A percentile compares a stretch with the other conserved stretches of the same genome.
Conservation (phyloP, 2,329 filamentous ascomycete species). For the Ascosphaera aggregata region DNA sequence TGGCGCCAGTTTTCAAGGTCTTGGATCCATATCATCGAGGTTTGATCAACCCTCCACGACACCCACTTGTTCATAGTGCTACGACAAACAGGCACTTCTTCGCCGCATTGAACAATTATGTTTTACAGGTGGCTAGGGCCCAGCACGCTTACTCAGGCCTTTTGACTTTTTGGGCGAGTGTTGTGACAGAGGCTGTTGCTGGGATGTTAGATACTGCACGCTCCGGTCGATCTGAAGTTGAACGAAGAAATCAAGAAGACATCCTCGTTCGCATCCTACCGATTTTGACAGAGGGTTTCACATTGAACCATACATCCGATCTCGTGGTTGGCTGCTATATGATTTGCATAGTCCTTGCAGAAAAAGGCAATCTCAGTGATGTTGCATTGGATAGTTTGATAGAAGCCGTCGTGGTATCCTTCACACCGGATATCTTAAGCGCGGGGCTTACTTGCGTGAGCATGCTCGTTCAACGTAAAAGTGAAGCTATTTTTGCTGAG, state of each 20-base stretch:
- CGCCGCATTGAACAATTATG: conserved; percentile 51
- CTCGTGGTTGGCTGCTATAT: conserved; percentile 78
- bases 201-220: conserved; percentile 55
- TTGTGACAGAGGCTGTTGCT: conserved; percentile 66
- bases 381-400: conserved; percentile 64
- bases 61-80: conserved; percentile 63
- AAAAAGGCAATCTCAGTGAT: conserved; percentile 60
- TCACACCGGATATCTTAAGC: conserved; percentile 47
- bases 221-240: conserved; percentile 52
- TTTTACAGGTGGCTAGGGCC: conserved; percentile 46
- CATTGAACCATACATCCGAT: conserved; percentile 51
- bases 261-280: conserved; percentile 44
- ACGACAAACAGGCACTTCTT: conserved; percentile 58
- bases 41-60: conserved; percentile 50
- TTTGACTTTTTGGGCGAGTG: conserved; percentile 73
- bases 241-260: conserved; percentile 60
- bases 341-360: conserved; percentile 64
- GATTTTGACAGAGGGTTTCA: conserved; percentile 53
- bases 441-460: conserved; percentile 59
- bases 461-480: conserved; percentile 59
- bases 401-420: conserved; percentile 62
- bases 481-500: conserved; percentile 42
- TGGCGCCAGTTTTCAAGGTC: conserved; percentile 60
- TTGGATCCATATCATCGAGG: conserved; percentile 67
- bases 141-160: conserved; percentile 54